Percentiles rank a stretch among this genome's conserved stretches.
These are phyloP conservation scores for Saccharomycopsis oosterbeekiorum DNA, from an alignment of 805 yeast genomes.

Conservation along the genomic window DNA sequence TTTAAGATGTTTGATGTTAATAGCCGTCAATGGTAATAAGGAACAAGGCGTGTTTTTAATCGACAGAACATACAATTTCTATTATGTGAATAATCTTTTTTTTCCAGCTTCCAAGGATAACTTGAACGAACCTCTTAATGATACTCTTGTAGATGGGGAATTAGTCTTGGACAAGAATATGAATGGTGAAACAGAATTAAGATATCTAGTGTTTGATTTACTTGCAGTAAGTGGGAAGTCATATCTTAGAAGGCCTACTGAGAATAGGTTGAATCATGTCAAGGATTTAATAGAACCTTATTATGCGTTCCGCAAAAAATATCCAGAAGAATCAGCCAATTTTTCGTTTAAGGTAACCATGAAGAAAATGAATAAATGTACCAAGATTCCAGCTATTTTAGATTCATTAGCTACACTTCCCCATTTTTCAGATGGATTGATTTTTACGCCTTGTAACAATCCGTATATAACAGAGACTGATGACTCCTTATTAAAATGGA, in stretches of 20 bases:
- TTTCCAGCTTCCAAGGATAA: constrained; percentile 52
- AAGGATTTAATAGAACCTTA: constrained; percentile 80
- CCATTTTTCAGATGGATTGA: constrained; percentile 89
- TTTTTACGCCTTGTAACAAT: constrained; percentile 82
- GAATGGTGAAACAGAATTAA: constrained; percentile 50
- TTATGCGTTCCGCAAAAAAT: constrained; percentile 50
- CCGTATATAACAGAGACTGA: constrained; percentile 90
- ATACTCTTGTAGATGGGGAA: constrained; percentile 91
- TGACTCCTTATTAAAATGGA: constrained; percentile 82
- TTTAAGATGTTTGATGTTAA: constrained; percentile 66
- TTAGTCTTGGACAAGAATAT: constrained; percentile 59
- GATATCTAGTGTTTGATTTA: constrained; percentile 87
- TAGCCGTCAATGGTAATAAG: constrained; percentile 50
- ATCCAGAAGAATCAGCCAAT: constrained; percentile 62
- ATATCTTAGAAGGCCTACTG: constrained; percentile 60
- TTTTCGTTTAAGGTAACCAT: constrained; percentile 83
- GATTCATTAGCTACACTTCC: constrained; percentile 60
- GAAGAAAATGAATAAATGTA: constrained; percentile 81
- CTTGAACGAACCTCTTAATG: constrained; percentile 60
- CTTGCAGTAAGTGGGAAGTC: constrained; percentile 70
- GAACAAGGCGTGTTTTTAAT: constrained; percentile 87
- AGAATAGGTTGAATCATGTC: constrained; percentile 79
- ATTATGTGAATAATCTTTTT: constrained; percentile 70
- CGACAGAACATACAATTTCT: constrained; percentile 83
- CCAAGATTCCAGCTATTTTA: constrained; percentile 67